Percentiles rank a stretch among this genome's conserved stretches.
These are phyloP conservation scores for Megacollybia platyphylla DNA, from an alignment of 1,284 basidiomycete genomes.

Conservation along the genomic window DNA sequence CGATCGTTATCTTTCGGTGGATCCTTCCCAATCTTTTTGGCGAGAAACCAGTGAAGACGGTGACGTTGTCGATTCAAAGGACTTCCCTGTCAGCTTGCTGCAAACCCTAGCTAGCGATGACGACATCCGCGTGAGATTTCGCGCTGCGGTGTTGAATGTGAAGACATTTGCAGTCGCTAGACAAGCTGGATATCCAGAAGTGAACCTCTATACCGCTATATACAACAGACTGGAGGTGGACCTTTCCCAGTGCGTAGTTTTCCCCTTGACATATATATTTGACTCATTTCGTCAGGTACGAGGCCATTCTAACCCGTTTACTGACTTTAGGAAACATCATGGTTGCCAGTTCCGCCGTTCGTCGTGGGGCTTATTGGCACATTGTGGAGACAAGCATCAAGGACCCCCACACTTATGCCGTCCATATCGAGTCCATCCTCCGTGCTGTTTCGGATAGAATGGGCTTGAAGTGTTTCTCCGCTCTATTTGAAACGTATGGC, in stretches of 20 bases:
- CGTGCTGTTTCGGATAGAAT: conserved; percentile 52
- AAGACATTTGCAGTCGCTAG: conserved; percentile 39
- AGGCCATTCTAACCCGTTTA: conserved; percentile 70
- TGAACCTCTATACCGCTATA: conserved; percentile 31
- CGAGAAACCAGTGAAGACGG: conserved; percentile 11
- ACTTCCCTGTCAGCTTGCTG: no score
- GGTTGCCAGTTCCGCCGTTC: conserved; percentile 65
- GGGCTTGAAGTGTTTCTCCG: conserved; percentile 51
- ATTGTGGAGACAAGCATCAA: conserved; percentile 60
- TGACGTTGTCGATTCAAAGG: conserved; percentile 14
- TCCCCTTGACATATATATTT: conserved; percentile 1
- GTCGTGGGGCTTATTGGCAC: conserved; percentile 85
- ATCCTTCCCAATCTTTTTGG: conserved; percentile 49
- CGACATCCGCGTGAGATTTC: conserved; percentile 82
- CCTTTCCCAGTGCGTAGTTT: conserved; percentile 30
- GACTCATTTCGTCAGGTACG: conserved; percentile 34
- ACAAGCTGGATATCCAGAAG: conserved; percentile 13
- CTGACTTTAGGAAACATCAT: conserved; percentile 77
- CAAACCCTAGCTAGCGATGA: conserved; percentile 28
- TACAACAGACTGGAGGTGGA: conserved; percentile 27
- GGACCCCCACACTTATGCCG: conserved; percentile 28
- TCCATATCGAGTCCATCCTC: conserved; percentile 58
- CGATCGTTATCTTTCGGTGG: conserved; percentile 47
- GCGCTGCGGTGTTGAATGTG: conserved; percentile 54
- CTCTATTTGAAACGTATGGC: conserved; percentile 72